These are phyloP conservation scores for Zea luxurians DNA, from an alignment of 176 grass and related monocot genomes.

Conservation along the genomic window DNA sequence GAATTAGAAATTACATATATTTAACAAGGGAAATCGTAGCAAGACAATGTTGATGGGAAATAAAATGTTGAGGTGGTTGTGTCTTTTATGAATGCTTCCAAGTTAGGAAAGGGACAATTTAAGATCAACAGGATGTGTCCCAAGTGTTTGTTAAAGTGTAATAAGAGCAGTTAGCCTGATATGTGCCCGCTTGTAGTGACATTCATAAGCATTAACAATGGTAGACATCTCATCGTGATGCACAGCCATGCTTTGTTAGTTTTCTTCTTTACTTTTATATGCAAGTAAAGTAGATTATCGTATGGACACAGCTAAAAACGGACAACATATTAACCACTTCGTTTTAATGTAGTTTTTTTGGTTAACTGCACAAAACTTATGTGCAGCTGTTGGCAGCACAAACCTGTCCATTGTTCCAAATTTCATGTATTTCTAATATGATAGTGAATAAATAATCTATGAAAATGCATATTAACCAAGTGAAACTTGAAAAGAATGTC, in stretches of 20 bases:
- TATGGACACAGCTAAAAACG: not conserved
- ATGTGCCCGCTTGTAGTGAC: constrained; percentile 7
- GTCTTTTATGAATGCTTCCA: constrained; percentile 8
- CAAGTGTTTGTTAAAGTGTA: not conserved
- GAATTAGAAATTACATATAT: constrained; percentile 23
- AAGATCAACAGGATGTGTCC: not conserved
- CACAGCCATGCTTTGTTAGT: constrained; percentile 3
- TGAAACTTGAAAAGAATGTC: not conserved
- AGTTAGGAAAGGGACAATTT: constrained; percentile 6
- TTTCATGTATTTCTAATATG: not conserved
- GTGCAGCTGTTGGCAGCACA: not conserved
- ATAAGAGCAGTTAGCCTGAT: constrained; percentile 15
- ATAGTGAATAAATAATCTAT: constrained; percentile 17
- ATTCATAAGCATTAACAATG: constrained; percentile 10
- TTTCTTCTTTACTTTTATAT: constrained; percentile 1
- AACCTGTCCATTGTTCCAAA: not conserved
- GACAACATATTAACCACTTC: constrained; percentile 3
- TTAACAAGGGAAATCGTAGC: constrained; percentile 9
- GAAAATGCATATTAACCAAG: constrained; percentile 1
- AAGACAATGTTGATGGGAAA: not conserved
- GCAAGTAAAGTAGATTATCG: constrained; percentile 11
- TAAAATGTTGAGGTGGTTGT: not conserved
- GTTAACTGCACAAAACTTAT: constrained; percentile 9
- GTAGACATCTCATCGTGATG: constrained; percentile 5
- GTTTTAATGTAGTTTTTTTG: constrained; percentile 10